Conservation (phyloP, 2,329 filamentous ascomycete genomes). For the Aspergillus pseudoviridinutans region DNA sequence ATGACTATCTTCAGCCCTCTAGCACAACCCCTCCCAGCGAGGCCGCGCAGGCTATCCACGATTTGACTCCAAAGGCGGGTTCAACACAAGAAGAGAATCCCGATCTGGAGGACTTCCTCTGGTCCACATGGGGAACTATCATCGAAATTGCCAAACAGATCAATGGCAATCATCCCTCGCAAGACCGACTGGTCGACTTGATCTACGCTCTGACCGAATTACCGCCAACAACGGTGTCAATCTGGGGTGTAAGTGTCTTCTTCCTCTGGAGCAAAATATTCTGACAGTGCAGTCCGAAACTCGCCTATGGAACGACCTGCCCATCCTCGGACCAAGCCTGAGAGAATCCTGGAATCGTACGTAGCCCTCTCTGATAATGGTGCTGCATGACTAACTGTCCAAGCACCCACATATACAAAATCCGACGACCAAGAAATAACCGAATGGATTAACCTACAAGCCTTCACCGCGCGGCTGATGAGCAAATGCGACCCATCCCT, state of each 20-base stretch:
- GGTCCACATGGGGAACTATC: constrained; percentile 5
- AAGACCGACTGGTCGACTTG: constrained; percentile 7
- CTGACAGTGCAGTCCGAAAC: background rate
- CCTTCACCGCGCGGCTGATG: constrained; percentile 12
- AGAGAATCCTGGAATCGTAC: constrained; percentile 9
- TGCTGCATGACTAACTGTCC: background rate
- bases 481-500: background rate
- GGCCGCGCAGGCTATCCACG: constrained; percentile 4
- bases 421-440: background rate
- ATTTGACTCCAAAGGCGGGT: background rate
- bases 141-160: constrained; percentile 7
- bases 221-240: constrained; percentile 3
- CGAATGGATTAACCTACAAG: constrained; percentile 10
- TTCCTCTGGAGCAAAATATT: background rate
- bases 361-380: background rate
- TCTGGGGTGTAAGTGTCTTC: constrained; percentile 6
- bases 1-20: constrained; percentile 2
- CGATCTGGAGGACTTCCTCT: constrained; percentile 6
- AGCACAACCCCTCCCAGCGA: background rate
- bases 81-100: background rate
- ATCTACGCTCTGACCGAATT: constrained; percentile 6
- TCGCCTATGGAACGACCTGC: constrained; percentile 7
- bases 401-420: background rate
- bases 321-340: constrained; percentile 9
- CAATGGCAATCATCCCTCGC: constrained; percentile 3